Conservation (phyloP, 805 yeast genomes). For the Pichia heedii region DNA sequence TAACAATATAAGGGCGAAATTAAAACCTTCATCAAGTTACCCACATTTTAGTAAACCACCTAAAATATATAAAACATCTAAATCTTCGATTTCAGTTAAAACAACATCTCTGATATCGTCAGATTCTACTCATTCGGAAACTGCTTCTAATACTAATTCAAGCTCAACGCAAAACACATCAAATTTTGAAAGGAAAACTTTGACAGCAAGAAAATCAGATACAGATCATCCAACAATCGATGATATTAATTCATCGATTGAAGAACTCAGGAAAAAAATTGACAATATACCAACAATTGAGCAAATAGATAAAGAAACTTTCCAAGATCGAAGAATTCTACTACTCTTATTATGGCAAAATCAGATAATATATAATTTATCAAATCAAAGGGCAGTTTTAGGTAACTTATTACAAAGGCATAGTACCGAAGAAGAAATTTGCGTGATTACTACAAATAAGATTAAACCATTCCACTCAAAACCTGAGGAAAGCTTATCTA, state of each 20-base stretch:
- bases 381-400: conserved; percentile 18
- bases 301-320: conserved; percentile 14
- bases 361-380: conserved; percentile 21
- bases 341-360: conserved; percentile 24
- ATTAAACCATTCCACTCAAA: conserved; percentile 14
- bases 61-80: no score
- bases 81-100: no score
- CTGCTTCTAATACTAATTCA: no score
- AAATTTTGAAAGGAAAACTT: no score
- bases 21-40: no score
- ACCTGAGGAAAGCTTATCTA: conserved; percentile 6
- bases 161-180: no score
- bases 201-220: no score
- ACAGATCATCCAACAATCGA: background rate
- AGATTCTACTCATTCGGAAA: no score
- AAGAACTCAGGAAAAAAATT: background rate
- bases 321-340: conserved; percentile 23
- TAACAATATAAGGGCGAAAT: no score
- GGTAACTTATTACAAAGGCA: conserved; percentile 6
- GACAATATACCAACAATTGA: conserved; percentile 7
- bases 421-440: conserved; percentile 15
- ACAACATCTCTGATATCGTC: no score
- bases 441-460: conserved; percentile 22
- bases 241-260: background rate
- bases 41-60: no score